These are phyloP conservation scores for Hemisphaericaspora subhashii DNA, from an alignment of 1,139 yeast genomes.

Conservation along the genomic window DNA sequence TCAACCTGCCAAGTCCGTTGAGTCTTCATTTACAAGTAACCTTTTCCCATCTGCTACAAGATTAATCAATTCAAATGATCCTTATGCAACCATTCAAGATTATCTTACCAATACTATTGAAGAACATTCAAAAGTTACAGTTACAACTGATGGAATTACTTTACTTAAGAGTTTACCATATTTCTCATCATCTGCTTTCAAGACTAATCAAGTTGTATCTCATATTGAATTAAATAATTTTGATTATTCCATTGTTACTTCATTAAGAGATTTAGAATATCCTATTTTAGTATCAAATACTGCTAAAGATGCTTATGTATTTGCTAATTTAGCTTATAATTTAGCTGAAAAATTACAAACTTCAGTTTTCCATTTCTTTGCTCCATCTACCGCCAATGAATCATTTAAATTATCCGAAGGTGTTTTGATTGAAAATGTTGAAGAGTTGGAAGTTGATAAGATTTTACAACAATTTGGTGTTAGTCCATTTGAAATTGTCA, in stretches of 20 bases:
- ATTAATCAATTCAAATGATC: constrained; percentile 53
- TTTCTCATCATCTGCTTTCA: constrained; percentile 44
- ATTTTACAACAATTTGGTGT: constrained; percentile 27
- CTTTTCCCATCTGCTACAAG: constrained; percentile 25
- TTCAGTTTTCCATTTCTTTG: constrained; percentile 71
- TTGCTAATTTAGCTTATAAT: constrained; percentile 51
- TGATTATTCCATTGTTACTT: constrained; percentile 67
- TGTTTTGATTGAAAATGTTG: constrained; percentile 19
- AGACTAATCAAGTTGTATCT: constrained; percentile 49
- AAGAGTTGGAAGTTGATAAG: constrained; percentile 24
- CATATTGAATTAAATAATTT: constrained; percentile 56
- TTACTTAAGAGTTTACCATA: constrained; percentile 56
- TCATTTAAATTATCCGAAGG: constrained; percentile 16
- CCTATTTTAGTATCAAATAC: constrained; percentile 66
- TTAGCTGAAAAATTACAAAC: constrained; percentile 48
- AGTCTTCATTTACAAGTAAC: constrained; percentile 29
- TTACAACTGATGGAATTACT: constrained; percentile 54
- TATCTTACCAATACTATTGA: constrained; percentile 26
- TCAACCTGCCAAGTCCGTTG: constrained; percentile 49
- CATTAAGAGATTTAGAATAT: constrained; percentile 68
- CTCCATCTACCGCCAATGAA: constrained; percentile 24
- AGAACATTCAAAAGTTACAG: constrained; percentile 39
- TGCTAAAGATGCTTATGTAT: constrained; percentile 50
- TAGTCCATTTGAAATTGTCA: constrained; percentile 31
- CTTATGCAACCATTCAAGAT: constrained; percentile 45